Conservation (phyloP, 2,329 filamentous ascomycete genomes). For the Penicillium vulpinum region DNA sequence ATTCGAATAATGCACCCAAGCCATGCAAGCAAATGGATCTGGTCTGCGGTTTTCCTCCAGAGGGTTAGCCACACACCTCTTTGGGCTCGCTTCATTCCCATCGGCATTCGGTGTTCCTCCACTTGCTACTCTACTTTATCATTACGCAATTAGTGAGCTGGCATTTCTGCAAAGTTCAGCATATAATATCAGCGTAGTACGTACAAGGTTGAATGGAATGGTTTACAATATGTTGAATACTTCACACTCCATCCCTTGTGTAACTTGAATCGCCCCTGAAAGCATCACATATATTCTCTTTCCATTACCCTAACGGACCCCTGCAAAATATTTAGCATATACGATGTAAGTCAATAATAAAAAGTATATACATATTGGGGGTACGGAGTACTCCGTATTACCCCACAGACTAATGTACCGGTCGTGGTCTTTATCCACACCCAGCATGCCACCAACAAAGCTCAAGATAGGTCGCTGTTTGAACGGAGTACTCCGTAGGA, state of each 20-base stretch:
- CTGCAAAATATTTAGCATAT: too few species aligned
- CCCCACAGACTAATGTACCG: too few species aligned
- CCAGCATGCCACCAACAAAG: too few species aligned
- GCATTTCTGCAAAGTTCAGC: conserved; percentile 1
- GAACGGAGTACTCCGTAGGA: too few species aligned
- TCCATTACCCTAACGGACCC: conserved; percentile 39
- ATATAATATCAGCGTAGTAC: conserved; percentile 33
- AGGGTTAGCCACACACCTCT: conserved; percentile 33
- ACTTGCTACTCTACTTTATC: conserved; percentile 15
- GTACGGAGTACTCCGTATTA: too few species aligned
- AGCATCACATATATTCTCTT: conserved; percentile 45
- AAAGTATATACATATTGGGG: too few species aligned
- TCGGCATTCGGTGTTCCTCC: conserved; percentile 24
- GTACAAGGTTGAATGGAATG: conserved; percentile 40
- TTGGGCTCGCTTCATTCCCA: conserved; percentile 30
- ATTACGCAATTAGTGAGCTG: conserved; percentile 7
- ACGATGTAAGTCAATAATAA: too few species aligned
- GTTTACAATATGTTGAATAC: conserved; percentile 43
- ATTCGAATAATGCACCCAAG: background rate
- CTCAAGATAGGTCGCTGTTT: too few species aligned
- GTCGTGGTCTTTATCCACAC: too few species aligned
- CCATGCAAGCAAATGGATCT: conserved; percentile 1
- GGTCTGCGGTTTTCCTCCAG: conserved; percentile 21
- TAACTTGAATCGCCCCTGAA: conserved; percentile 46
- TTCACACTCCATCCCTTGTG: conserved; percentile 48